phyloP scores from a whole-genome alignment of 2,329 filamentous ascomycete genomes.

The Phialocephala sp. region DNA sequence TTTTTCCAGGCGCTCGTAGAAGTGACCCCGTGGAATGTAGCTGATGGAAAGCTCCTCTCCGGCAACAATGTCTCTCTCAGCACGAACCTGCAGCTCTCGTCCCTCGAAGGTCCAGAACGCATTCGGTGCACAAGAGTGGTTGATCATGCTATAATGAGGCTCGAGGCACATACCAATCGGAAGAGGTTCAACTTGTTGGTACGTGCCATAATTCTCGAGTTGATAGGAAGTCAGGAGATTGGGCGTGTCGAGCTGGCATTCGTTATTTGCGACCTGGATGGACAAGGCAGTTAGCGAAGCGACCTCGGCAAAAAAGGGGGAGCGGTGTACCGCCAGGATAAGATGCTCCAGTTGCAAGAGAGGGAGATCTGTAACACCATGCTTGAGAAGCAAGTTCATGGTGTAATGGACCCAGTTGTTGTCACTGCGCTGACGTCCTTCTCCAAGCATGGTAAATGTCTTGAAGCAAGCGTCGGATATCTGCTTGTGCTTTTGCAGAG shows the following conservation, averaged over 20 bases:
- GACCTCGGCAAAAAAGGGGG: background rate
- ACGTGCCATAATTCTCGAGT: background rate
- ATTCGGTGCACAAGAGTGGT: background rate
- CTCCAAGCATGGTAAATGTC: background rate
- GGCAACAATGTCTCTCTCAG: background rate
- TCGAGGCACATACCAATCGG: background rate
- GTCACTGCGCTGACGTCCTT: background rate
- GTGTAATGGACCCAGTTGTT: background rate
- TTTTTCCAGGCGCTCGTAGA: background rate
- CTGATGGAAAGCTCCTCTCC: background rate
- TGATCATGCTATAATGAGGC: conserved; percentile 4
- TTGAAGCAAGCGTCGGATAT: background rate
- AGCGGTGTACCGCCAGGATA: background rate
- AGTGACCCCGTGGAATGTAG: background rate
- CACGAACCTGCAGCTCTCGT: background rate
- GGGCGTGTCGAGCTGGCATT: background rate
- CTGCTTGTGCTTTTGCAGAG: background rate
- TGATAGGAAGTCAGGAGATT: background rate
- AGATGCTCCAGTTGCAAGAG: background rate
- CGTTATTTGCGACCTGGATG: background rate
- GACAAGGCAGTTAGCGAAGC: background rate
- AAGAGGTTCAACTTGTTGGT: background rate
- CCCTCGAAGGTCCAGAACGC: background rate
- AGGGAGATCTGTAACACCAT: background rate
- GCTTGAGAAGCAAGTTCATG: background rate